Evolutionary conservation across 495 filamentous ascomycete genomes (phyloP), one percentile per base, ranked within the genome.

Genomic region (Podospora sp.): DNA sequence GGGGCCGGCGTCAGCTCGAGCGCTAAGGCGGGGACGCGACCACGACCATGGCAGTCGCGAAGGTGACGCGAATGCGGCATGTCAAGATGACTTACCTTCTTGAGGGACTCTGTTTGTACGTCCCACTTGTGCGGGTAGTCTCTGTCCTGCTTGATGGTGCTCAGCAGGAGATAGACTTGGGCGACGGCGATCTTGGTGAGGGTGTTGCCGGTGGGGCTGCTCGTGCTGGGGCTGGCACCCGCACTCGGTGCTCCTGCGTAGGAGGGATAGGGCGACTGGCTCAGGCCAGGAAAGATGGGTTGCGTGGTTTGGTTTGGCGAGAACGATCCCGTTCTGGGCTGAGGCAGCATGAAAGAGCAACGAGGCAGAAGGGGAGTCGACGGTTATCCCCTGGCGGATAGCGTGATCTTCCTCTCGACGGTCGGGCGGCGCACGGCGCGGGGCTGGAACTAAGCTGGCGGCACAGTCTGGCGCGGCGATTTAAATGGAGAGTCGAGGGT

Each of bases 41-140:
- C 18, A 36, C 49, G 35, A 40, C 59, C 60, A 57, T 57, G 35
- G 33, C 60, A 24, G 57, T 56, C 56, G 68, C 49, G 64, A 29
- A 26, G 36, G 65, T 53, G 60, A 57, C 22, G 36, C 22, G 33
- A 33, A 40, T 36, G 50, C 9, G 26, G 29, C 40, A 59, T 25
- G 51, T 49, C 36, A 35, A 58, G n/a, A 24, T 22, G 29, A 73
- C 86, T 71, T 83, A 97, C 94, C 86, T 93, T 96, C 72, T 88
- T 88, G 71, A 99, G 90, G 76, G 94, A 92, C 74, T 95, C 93
- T 70, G 89, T 89, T 80, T 96, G 93, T 49, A 87, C 84, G 74
- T 98, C 93, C 91, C 93, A 97, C 92, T 96, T 97, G 70, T 89
- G 85, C 76, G 90, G 90, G 64, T 87, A 86, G 78, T 94, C 92